Evolutionary conservation across 768 basidiomycete species (phyloP).

Genomic region (Calocybe gangraenosa): DNA sequence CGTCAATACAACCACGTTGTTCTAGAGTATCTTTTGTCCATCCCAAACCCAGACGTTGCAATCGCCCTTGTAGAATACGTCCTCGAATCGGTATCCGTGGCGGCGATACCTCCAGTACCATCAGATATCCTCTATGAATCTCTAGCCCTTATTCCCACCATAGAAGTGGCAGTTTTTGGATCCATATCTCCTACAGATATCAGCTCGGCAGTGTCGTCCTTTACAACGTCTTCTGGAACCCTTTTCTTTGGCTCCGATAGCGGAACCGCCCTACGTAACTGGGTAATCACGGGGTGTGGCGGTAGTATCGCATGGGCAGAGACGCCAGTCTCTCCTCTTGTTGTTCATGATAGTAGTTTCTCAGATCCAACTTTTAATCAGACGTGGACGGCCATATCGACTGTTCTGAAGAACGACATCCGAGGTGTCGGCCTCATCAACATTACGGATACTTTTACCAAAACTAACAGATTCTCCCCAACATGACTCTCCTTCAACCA

Average conservation of each 20-base stretch:
- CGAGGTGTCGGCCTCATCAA: slow-evolving; percentile 34
- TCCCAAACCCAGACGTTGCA: slow-evolving; percentile 41
- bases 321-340: slow-evolving; percentile 40
- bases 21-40: slow-evolving; percentile 50
- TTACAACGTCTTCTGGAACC: slow-evolving; percentile 41
- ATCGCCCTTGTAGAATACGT: slow-evolving; percentile 47
- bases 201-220: slow-evolving; percentile 42
- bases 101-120: slow-evolving; percentile 36
- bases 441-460: slow-evolving; percentile 39
- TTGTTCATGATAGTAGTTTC: slow-evolving; percentile 48
- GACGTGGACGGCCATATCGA: slow-evolving; percentile 45
- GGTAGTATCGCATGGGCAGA: slow-evolving; percentile 49
- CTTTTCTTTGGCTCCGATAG: slow-evolving; percentile 60
- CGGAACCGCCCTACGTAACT: slow-evolving; percentile 44
- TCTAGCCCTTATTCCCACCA: slow-evolving; percentile 41
- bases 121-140: slow-evolving; percentile 35
- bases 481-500: slow-evolving; percentile 16
- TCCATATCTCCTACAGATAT: slow-evolving; percentile 46
- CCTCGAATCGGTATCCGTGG: slow-evolving; percentile 26
- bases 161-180: slow-evolving; percentile 68
- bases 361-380: slow-evolving; percentile 38
- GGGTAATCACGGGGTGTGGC: slow-evolving; percentile 42
- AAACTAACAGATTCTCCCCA: slow-evolving; percentile 26
- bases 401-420: slow-evolving; percentile 28
- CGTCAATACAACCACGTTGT: slow-evolving; percentile 52